A percentile compares a stretch with the other conserved stretches of the same genome.
These are phyloP conservation scores for Rhodotorula mucilaginosa DNA, from an alignment of 1,284 basidiomycete species.

Conservation along the genomic window DNA sequence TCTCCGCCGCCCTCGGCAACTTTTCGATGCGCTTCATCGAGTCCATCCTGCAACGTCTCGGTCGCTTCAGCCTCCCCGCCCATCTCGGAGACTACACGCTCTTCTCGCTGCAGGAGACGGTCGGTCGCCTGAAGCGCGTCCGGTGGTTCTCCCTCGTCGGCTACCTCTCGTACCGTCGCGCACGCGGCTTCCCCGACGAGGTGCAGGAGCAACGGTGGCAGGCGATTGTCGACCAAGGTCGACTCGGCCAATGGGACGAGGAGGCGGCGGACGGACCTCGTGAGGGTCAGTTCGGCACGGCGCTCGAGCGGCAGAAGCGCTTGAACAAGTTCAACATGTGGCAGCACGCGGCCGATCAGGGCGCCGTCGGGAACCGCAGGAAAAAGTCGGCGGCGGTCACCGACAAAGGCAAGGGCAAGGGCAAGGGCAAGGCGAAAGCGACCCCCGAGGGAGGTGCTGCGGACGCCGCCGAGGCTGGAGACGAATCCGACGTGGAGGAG, in stretches of 20 bases:
- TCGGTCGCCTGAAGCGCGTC: slow-evolving; percentile 73
- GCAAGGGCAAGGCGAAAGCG: slow-evolving; percentile 9
- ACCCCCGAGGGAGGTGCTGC: not conserved
- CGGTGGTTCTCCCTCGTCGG: slow-evolving; percentile 63
- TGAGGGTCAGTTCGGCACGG: slow-evolving; percentile 5
- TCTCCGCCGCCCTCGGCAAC: slow-evolving; percentile 61
- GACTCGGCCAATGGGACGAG: slow-evolving; percentile 5
- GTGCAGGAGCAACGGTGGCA: not conserved
- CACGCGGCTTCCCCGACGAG: slow-evolving; percentile 25
- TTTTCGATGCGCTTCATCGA: slow-evolving; percentile 77
- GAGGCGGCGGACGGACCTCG: not conserved
- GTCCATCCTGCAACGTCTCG: slow-evolving; percentile 65
- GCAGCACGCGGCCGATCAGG: not conserved
- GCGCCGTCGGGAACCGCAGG: not conserved
- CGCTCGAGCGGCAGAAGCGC: not conserved
- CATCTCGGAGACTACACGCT: slow-evolving; percentile 69
- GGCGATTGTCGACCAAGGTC: not conserved
- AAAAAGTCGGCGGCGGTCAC: not conserved
- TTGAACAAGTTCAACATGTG: slow-evolving; percentile 3
- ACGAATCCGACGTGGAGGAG: not conserved
- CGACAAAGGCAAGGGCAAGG: slow-evolving; percentile 2
- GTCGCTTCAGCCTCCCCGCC: slow-evolving; percentile 61
- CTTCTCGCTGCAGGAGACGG: slow-evolving; percentile 66
- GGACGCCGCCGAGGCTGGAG: not conserved
- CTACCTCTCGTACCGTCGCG: slow-evolving; percentile 34